phyloP scores from a whole-genome alignment of 495 filamentous ascomycete genomes.

The Xylaria intraflava region DNA sequence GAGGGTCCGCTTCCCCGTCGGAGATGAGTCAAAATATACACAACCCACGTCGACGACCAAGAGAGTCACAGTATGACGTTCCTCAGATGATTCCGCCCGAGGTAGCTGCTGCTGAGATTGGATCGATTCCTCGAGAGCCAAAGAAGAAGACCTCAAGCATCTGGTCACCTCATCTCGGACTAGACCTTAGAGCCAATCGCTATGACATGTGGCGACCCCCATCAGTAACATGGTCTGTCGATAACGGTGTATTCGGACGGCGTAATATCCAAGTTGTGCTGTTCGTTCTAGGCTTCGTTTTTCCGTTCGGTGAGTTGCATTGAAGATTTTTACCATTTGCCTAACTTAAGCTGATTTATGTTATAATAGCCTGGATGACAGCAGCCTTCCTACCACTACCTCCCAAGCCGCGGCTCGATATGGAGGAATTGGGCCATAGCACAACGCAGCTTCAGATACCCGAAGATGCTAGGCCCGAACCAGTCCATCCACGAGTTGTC shows the following conservation, averaged over 20 bases:
- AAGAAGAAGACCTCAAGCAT: constrained; percentile 48
- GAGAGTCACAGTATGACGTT: constrained; percentile 20
- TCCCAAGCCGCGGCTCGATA: constrained; percentile 38
- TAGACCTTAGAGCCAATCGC: constrained; percentile 51
- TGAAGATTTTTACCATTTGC: background rate
- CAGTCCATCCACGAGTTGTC: constrained; percentile 20
- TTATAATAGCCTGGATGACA: constrained; percentile 66
- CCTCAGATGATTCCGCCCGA: constrained; percentile 27
- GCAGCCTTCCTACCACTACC: constrained; percentile 80
- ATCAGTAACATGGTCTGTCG: constrained; percentile 56
- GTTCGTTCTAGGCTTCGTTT: constrained; percentile 84
- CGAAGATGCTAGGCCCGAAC: constrained; percentile 25
- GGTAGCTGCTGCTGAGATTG: constrained; percentile 23
- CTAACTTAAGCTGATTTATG: background rate
- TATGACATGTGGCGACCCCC: constrained; percentile 63
- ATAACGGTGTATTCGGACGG: constrained; percentile 54
- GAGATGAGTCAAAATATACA: constrained; percentile 43
- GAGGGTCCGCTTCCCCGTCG: constrained; percentile 40
- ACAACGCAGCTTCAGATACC: constrained; percentile 22
- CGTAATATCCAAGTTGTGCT: constrained; percentile 76
- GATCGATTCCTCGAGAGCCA: constrained; percentile 18
- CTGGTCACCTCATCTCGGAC: constrained; percentile 71
- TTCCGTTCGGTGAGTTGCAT: constrained; percentile 61
- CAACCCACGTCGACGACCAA: constrained; percentile 47
- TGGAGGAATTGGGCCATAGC: constrained; percentile 32